Base-by-base conservation (phyloP, 1,139 yeast species). In the Nematodospora anomalae region DNA sequence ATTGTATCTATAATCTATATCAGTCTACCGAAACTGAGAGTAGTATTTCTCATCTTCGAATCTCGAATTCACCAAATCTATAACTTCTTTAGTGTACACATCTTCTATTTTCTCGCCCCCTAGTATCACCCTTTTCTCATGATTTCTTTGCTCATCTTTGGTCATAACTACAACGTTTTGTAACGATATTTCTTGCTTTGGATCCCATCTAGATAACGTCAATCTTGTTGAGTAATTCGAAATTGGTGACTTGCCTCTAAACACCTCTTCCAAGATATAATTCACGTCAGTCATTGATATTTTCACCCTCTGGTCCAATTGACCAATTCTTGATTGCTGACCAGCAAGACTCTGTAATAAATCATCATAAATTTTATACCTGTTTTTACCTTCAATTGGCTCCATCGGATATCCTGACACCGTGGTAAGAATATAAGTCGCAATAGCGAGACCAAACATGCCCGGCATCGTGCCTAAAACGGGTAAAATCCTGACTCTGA, bases 391-490 rank as follows among this genome's bases (percentile, higher is more conserved):
- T 45, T 87, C 96, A 30, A 88, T 78, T 26, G 94, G 90, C 42
- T 88, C 95, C 44, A 79, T 75, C 8, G 95, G 95, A 53, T 92
- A 92, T 0, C 94, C 96, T 0, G 96, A 80, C 13, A 89, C 79
- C 5, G 76, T 67, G 3, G 96, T 85, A 33, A 92, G 62, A 29
- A 92, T 68, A 60, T 86, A 83, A 0, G 97, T 83, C 3, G 96
- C 95, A 41, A 92, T 74, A 0, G 96, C 79, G 33, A 92, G 71
- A 1, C 98, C 98, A 65, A 92, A 92, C 64, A 90, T 84, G 6
- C 94, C 97, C 1, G 98, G 98, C 82, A 92, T 79, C 0, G 98
- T 88, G 2, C 98, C 97, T 45, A 92, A 65, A 0, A 92, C 98
- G 0, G 98, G 98, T 42, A 92, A 70, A 36, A 92, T 90, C 49